A percentile compares a stretch with the other conserved stretches of the same genome.
These are phyloP conservation scores for Nakazawaea wyomingensis DNA, from an alignment of 805 yeast species.

Conservation along the genomic window DNA sequence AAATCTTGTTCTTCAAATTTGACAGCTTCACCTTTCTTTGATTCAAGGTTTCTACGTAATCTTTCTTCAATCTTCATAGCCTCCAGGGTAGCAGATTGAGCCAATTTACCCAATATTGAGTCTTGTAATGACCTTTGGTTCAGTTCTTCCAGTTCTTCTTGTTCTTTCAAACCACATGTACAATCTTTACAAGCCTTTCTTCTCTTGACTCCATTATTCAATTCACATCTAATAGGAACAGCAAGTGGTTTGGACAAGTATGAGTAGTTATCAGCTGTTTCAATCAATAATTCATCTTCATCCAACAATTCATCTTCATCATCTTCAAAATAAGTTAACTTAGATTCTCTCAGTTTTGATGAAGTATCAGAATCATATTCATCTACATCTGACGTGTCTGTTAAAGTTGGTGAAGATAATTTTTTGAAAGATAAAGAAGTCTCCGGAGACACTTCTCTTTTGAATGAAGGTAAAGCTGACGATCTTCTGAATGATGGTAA, in stretches of 20 bases:
- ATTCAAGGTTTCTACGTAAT: conserved; percentile 25
- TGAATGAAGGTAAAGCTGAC: conserved; percentile 25
- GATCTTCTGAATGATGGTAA: conserved; percentile 17
- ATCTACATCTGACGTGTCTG: conserved; percentile 40
- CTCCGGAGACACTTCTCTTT: conserved; percentile 23
- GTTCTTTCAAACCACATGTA: conserved; percentile 92
- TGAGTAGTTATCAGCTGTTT: conserved; percentile 25
- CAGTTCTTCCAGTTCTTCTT: conserved; percentile 62
- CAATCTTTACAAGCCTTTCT: conserved; percentile 98
- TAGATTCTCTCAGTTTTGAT: conserved; percentile 40
- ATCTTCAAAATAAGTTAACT: conserved; percentile 51
- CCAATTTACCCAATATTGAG: conserved; percentile 40
- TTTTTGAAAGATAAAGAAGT: conserved; percentile 5
- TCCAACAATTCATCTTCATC: conserved; percentile 42
- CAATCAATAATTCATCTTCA: conserved; percentile 50
- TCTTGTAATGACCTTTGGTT: conserved; percentile 39
- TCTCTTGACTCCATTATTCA: conserved; percentile 49
- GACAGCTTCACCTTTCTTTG: conserved; percentile 28
- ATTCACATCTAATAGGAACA: conserved; percentile 56
- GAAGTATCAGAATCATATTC: conserved; percentile 35
- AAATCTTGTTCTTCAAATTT: conserved; percentile 63
- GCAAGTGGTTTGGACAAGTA: conserved; percentile 31
- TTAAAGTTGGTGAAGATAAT: conserved; percentile 27
- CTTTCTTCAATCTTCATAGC: conserved; percentile 51
- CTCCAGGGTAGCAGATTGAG: conserved; percentile 46